A percentile compares a stretch with the other conserved stretches of the same genome.
Evolutionary conservation across 2,329 filamentous ascomycete species (phyloP).

Genomic region (Torrubiella hemipterigena): DNA sequence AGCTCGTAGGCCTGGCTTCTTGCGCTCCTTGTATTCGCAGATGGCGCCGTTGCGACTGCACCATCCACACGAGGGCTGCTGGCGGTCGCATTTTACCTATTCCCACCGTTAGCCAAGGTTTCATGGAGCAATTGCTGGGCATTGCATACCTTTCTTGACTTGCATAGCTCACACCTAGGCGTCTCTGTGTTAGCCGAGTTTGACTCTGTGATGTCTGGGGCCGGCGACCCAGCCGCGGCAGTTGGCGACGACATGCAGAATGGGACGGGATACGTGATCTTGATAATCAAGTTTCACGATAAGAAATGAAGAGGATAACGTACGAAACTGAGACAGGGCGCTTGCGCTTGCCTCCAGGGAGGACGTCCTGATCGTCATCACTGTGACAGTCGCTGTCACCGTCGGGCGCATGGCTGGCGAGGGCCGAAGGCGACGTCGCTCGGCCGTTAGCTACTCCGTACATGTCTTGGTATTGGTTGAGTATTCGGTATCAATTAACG

Average conservation of each 20-base stretch:
- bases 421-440: slow-evolving; percentile 13
- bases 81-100: slow-evolving; percentile 66
- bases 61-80: slow-evolving; percentile 60
- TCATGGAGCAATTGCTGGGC: neutral
- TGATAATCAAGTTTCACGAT: slow-evolving; percentile 2
- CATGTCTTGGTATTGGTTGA: no score
- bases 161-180: slow-evolving; percentile 62
- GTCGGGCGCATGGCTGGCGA: slow-evolving; percentile 20
- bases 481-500: no score
- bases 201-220: slow-evolving; percentile 1
- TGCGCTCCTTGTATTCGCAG: slow-evolving; percentile 58
- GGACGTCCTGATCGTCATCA: slow-evolving; percentile 32
- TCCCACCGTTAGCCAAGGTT: no score
- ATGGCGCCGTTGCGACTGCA: slow-evolving; percentile 49
- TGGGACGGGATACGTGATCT: neutral
- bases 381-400: slow-evolving; percentile 40
- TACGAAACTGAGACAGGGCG: slow-evolving; percentile 50
- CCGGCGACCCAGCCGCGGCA: neutral
- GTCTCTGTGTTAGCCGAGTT: slow-evolving; percentile 20
- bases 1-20: slow-evolving; percentile 53
- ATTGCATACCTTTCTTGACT: slow-evolving; percentile 60
- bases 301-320: slow-evolving; percentile 15
- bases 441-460: no score
- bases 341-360: slow-evolving; percentile 43
- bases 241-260: slow-evolving; percentile 1